phyloP scores from a whole-genome alignment of 148 eudicot species.

The Silene uniflora region DNA sequence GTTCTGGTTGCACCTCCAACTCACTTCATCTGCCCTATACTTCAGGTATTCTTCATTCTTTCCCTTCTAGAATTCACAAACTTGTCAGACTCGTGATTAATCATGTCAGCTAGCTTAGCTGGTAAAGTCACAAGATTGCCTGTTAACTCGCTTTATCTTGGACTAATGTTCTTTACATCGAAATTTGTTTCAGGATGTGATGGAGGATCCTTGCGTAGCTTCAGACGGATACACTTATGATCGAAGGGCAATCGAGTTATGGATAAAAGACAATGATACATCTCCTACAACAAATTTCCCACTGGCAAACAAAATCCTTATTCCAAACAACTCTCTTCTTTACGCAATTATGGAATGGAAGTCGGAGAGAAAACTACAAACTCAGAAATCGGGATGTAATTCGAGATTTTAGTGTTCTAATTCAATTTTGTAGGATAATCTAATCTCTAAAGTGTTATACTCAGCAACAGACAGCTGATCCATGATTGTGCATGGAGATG shows the following conservation, averaged over 20 bases:
- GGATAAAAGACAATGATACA: slow-evolving; percentile 61
- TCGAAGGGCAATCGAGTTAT: slow-evolving; percentile 63
- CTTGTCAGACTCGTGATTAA: too few species aligned
- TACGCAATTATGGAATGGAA: slow-evolving; percentile 80
- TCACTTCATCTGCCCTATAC: slow-evolving; percentile 83
- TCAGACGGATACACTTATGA: slow-evolving; percentile 90
- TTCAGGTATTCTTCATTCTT: too few species aligned
- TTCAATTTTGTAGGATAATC: slow-evolving; percentile 16
- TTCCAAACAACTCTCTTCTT: slow-evolving; percentile 66
- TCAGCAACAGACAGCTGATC: not conserved
- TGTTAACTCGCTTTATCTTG: not conserved
- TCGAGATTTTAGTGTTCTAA: not conserved
- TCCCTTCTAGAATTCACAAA: too few species aligned
- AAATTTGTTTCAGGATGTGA: slow-evolving; percentile 49
- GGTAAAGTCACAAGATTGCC: too few species aligned
- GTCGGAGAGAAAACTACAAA: slow-evolving; percentile 26
- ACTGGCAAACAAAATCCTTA: slow-evolving; percentile 45
- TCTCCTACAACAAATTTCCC: slow-evolving; percentile 77
- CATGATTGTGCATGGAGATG: too few species aligned
- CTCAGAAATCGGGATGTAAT: not conserved
- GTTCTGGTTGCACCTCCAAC: slow-evolving; percentile 43
- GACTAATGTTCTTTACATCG: not conserved
- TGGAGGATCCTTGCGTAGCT: slow-evolving; percentile 88
- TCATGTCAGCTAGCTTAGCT: too few species aligned
- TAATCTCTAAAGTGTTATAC: not conserved